Base-by-base conservation (phyloP, 768 basidiomycete genomes). In the Leucocoprinus birnbaumii region DNA sequence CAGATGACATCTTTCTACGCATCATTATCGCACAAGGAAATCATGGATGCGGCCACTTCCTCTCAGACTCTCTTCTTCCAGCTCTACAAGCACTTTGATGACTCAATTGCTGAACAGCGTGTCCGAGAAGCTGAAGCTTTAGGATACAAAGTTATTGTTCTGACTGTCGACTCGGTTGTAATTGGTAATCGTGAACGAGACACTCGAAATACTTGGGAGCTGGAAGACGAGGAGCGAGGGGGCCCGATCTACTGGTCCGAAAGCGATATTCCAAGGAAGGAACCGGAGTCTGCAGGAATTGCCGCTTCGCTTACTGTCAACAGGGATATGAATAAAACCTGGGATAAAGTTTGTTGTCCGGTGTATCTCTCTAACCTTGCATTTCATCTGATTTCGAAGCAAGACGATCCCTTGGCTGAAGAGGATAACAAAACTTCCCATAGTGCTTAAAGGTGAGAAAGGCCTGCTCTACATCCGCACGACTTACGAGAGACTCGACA, bases 161-260 rank as follows among this genome's bases (percentile, higher is more conserved):
- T 98, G 51, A 97, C 94, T 2, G 94, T 96, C 2, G 94, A 98
- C 69, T 89, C 91, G 0, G 75, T 91, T n/a, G 83, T 88, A 38
- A 76, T 86, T 2, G 87, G 90, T 8, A 94, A 93, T 61, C 79
- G 93, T 43, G 91, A 93, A 68, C 71, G 78, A 52, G 91, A 93
- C 62, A 82, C 83, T 40, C 79, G 82, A 52, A 80, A 78, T 55
- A 80, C 82, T 8, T 87, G 77, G 78, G 57, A 68, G 21, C 55
- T 72, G n/a, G 85, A 84, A 61, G 87, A 80, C 40, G 70, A 80
- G 52, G 84, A 86, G 63, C 69, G 64, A 37, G 76, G 74, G 44
- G 55, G 55, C 10, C 56, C 71, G 24, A 58, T 57, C 57, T 56
- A 67, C 63, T 66, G 73, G 53, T 63, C 63, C 13, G 72, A 71